Evolutionary conservation across 371 early-diverging fungal genomes (phyloP).

Genomic region (Apophysomyces trapeziformis): DNA sequence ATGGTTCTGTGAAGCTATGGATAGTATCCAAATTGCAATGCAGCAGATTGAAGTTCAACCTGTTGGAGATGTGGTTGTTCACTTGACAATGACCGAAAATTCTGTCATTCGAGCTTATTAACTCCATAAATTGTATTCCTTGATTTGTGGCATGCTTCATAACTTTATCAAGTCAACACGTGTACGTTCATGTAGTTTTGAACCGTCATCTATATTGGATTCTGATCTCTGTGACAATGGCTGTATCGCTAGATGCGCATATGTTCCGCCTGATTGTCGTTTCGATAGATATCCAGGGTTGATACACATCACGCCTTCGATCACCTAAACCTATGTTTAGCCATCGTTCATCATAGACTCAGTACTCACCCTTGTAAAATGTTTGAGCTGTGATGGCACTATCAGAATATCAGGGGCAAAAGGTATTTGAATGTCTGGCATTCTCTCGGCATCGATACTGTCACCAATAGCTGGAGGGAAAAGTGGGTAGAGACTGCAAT

Average conservation of each 20-base stretch:
- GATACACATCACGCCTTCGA: slow-evolving; percentile 73
- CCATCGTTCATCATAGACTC: not conserved
- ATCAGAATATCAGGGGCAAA: slow-evolving; percentile 84
- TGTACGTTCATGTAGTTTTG: slow-evolving; percentile 45
- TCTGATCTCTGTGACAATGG: slow-evolving; percentile 46
- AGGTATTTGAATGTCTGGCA: slow-evolving; percentile 51
- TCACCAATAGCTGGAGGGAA: slow-evolving; percentile 69
- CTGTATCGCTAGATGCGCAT: slow-evolving; percentile 70
- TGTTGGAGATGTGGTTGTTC: slow-evolving; percentile 57
- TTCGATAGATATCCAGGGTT: slow-evolving; percentile 82
- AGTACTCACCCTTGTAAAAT: slow-evolving; percentile 57
- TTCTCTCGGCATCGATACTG: slow-evolving; percentile 55
- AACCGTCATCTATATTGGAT: slow-evolving; percentile 23
- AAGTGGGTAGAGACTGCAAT: slow-evolving; percentile 76
- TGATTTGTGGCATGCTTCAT: slow-evolving; percentile 26
- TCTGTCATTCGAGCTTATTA: slow-evolving; percentile 11
- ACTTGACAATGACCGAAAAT: slow-evolving; percentile 43
- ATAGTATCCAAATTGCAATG: slow-evolving; percentile 47
- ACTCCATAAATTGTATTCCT: not conserved
- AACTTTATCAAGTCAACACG: slow-evolving; percentile 68
- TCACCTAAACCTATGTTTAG: slow-evolving; percentile 27
- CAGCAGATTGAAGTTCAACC: slow-evolving; percentile 47
- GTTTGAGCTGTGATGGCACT: slow-evolving; percentile 70
- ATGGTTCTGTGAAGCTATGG: slow-evolving; percentile 48
- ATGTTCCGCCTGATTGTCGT: slow-evolving; percentile 73